These are phyloP conservation scores for Pyrenochaeta sp. DNA, from an alignment of 2,329 filamentous ascomycete species.

Conservation along the genomic window DNA sequence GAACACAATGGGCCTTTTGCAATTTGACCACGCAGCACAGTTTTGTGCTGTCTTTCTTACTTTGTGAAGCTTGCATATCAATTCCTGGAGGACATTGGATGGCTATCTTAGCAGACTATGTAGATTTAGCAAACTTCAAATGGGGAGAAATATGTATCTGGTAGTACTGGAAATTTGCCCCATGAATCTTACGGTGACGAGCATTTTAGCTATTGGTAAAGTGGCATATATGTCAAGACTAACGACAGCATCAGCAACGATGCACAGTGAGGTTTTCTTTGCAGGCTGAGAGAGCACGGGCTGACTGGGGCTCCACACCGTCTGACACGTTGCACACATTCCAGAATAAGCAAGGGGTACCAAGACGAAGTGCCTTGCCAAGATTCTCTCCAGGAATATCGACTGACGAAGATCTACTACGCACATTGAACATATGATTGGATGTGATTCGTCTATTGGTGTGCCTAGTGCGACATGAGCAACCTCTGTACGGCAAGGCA, in stretches of 20 bases:
- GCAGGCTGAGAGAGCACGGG: background rate
- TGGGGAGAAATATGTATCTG: background rate
- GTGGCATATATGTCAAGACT: background rate
- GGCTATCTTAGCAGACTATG: background rate
- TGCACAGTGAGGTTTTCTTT: background rate
- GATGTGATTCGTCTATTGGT: conserved; percentile 19
- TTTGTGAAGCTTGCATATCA: background rate
- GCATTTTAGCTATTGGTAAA: background rate
- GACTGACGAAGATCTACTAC: background rate
- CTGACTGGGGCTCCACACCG: background rate
- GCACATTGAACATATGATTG: conserved; percentile 12
- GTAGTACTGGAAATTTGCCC: background rate
- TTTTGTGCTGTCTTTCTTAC: background rate
- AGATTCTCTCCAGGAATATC: background rate
- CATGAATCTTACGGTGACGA: background rate
- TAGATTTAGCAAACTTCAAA: background rate
- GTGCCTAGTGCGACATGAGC: conserved; percentile 15
- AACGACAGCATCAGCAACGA: background rate
- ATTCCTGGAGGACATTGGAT: background rate
- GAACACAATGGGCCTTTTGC: background rate
- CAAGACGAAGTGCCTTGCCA: background rate
- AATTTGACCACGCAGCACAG: conserved; percentile 1
- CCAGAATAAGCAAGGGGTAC: conserved; percentile 13
- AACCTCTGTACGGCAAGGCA: background rate
- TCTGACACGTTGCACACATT: conserved; percentile 28